Conservation (phyloP, 768 basidiomycete species). For the Pleurotus eryngii region DNA sequence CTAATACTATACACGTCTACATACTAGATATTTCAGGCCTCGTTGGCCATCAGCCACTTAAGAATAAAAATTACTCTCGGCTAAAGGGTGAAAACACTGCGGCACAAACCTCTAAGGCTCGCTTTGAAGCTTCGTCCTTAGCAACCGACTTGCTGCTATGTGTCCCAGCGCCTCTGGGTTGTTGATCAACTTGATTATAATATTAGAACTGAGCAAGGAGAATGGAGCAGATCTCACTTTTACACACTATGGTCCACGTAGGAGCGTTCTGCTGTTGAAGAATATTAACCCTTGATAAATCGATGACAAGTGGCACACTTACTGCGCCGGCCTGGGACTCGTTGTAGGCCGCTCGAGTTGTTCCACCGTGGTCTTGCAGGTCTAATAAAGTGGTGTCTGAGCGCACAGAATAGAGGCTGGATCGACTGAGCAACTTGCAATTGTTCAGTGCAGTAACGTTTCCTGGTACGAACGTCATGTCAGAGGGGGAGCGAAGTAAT, state of each 20-base stretch:
- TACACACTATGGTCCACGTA: slow-evolving; percentile 55
- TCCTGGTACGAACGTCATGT: slow-evolving; percentile 15
- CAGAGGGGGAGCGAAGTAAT: not conserved
- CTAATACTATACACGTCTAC: not conserved
- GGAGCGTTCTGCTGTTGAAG: slow-evolving; percentile 6
- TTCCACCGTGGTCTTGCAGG: slow-evolving; percentile 19
- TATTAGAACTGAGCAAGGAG: not conserved
- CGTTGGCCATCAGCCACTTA: not conserved
- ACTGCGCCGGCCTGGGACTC: slow-evolving; percentile 33
- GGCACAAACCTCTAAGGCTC: slow-evolving; percentile 35
- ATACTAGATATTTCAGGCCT: not conserved
- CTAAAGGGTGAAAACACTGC: not conserved
- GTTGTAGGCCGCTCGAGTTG: slow-evolving; percentile 11
- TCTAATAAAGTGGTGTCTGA: slow-evolving; percentile 15
- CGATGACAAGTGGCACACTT: not conserved
- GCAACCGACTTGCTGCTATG: slow-evolving; percentile 43
- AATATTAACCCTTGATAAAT: too few species aligned
- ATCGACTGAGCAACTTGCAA: slow-evolving; percentile 26
- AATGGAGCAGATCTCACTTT: slow-evolving; percentile 37
- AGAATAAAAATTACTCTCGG: not conserved
- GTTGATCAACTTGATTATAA: slow-evolving; percentile 38
- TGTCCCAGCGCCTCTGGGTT: slow-evolving; percentile 43
- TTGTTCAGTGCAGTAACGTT: slow-evolving; percentile 40
- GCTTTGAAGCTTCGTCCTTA: slow-evolving; percentile 44
- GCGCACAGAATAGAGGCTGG: not conserved